Percentiles rank a stretch among this genome's conserved stretches.
phyloP scores from a whole-genome alignment of 441 rosid species.

The Mallotus repandus region DNA sequence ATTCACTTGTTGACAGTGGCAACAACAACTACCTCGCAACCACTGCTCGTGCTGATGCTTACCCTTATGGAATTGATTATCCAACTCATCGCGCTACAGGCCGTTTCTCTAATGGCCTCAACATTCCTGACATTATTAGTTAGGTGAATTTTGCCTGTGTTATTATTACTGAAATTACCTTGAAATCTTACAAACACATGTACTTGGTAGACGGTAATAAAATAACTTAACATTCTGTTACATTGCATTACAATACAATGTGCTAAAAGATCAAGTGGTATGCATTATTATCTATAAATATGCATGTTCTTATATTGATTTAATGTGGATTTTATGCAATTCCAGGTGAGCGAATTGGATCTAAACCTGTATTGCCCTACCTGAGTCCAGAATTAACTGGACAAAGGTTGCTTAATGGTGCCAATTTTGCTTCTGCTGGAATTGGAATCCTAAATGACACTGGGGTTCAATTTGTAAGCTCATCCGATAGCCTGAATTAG shows the following conservation, averaged over 20 bases:
- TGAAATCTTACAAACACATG: too few species aligned
- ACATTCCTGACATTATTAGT: conserved; percentile 41
- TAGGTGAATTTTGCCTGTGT: not conserved
- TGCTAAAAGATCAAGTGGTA: too few species aligned
- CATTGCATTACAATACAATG: too few species aligned
- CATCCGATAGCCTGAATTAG: not conserved
- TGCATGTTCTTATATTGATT: too few species aligned
- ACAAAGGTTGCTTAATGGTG: conserved; percentile 36
- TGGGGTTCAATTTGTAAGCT: conserved; percentile 43
- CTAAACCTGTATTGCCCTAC: conserved; percentile 35
- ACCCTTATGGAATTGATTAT: conserved; percentile 41
- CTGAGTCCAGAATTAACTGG: conserved; percentile 34
- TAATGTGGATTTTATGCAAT: not conserved
- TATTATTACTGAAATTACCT: not conserved
- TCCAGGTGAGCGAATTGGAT: conserved; percentile 24
- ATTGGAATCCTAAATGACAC: conserved; percentile 49
- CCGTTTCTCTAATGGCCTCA: conserved; percentile 37
- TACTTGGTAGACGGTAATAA: too few species aligned
- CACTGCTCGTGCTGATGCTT: conserved; percentile 40
- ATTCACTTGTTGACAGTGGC: conserved; percentile 44
- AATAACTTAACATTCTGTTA: too few species aligned
- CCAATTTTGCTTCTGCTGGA: conserved; percentile 42
- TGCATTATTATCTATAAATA: too few species aligned
- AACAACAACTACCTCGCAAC: conserved; percentile 46
- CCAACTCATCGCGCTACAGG: conserved; percentile 34